These are phyloP conservation scores for Vitis hybrid DNA, from an alignment of 177 flowering plant genomes.

Conservation along the genomic window DNA sequence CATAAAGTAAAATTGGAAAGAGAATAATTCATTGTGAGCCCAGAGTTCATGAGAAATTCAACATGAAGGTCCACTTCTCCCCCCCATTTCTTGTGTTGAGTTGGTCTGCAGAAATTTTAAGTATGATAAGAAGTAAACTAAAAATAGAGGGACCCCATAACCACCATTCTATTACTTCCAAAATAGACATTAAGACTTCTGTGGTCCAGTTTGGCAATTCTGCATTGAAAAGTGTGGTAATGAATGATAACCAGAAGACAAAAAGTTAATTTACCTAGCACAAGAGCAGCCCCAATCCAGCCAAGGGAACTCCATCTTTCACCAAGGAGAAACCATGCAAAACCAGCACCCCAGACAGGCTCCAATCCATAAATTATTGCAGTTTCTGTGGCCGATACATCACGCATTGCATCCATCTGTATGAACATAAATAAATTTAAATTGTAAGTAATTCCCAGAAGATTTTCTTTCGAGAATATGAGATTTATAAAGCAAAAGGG, in stretches of 20 bases:
- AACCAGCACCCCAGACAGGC: constrained; percentile 93
- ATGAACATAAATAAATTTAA: constrained; percentile 5
- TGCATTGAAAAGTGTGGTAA: background rate
- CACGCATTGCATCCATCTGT: constrained; percentile 85
- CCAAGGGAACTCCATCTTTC: constrained; percentile 87
- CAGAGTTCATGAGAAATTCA: background rate
- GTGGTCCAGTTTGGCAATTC: background rate
- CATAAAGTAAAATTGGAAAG: background rate
- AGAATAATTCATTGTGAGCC: background rate
- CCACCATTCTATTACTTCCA: background rate
- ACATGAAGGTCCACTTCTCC: background rate
- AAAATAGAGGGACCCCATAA: background rate
- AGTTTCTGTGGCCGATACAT: constrained; percentile 90
- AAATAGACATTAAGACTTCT: background rate
- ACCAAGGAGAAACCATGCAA: constrained; percentile 91
- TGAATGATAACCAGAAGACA: background rate
- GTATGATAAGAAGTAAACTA: background rate
- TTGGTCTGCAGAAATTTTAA: background rate
- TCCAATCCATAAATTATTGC: constrained; percentile 86
- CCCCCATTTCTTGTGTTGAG: background rate
- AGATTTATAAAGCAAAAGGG: too few species aligned
- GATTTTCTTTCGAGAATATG: too few species aligned
- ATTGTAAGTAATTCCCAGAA: background rate
- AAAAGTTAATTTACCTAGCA: constrained; percentile 47
- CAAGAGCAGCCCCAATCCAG: constrained; percentile 87